Conservation (phyloP, 2,329 filamentous ascomycete species). For the Metarhizium anisopliae region DNA sequence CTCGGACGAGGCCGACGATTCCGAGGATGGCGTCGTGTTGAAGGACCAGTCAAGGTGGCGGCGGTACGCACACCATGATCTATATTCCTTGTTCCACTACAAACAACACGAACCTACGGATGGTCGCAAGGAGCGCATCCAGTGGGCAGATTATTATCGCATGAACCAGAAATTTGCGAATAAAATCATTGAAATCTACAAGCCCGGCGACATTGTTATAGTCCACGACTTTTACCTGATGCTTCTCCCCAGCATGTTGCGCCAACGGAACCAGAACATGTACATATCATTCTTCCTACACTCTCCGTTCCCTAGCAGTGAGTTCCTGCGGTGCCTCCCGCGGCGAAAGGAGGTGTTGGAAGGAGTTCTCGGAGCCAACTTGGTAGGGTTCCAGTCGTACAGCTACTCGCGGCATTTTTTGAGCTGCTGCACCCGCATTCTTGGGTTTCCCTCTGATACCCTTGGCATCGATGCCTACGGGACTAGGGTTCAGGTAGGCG, state of each 20-base stretch:
- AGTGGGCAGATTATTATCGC: conserved; percentile 88
- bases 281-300: conserved; percentile 95
- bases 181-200: conserved; percentile 79
- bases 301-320: conserved; percentile 90
- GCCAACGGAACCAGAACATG: conserved; percentile 77
- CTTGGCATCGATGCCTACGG: conserved; percentile 85
- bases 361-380: conserved; percentile 81
- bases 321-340: conserved; percentile 83
- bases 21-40: conserved; percentile 59
- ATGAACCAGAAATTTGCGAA: conserved; percentile 92
- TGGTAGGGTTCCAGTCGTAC: conserved; percentile 92
- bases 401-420: conserved; percentile 93
- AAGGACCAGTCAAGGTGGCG: conserved; percentile 83
- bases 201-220: conserved; percentile 84
- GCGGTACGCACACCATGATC: conserved; percentile 80
- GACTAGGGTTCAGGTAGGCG: conserved; percentile 79
- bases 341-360: conserved; percentile 84
- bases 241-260: conserved; percentile 77
- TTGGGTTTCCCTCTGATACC: conserved; percentile 81
- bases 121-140: conserved; percentile 67
- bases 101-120: conserved; percentile 88
- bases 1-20: conserved; percentile 61
- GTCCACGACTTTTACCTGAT: conserved; percentile 94
- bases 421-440: conserved; percentile 83
- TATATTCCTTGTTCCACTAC: conserved; percentile 93